Percentiles rank a stretch among this genome's conserved stretches.
These are phyloP conservation scores for Coprinellus aureogranulatus DNA, from an alignment of 768 basidiomycete species.

Conservation along the genomic window DNA sequence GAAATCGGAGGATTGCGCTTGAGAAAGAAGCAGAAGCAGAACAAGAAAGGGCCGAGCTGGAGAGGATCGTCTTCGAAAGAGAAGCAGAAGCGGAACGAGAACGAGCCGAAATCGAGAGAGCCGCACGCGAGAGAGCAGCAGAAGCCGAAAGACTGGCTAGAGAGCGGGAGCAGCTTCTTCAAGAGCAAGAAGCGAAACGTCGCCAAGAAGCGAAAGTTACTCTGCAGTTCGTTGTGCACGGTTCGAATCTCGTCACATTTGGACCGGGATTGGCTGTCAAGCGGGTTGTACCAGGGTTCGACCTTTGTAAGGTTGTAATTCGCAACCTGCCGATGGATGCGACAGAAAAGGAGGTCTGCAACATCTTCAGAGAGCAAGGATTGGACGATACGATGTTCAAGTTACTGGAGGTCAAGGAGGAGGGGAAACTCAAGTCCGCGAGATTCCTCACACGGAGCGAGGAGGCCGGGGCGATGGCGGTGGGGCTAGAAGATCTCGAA, in stretches of 20 bases:
- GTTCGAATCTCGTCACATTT: conserved; percentile 14
- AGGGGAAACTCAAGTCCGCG: conserved; percentile 34
- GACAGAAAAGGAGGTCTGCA: neutral
- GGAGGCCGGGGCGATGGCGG: conserved; percentile 39
- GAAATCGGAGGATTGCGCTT: no score
- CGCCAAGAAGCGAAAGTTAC: conserved; percentile 5
- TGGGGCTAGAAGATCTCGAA: conserved; percentile 46
- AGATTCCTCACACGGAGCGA: conserved; percentile 44
- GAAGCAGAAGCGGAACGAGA: no score
- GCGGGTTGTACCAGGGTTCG: conserved; percentile 14
- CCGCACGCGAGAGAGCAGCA: neutral
- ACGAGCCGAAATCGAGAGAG: neutral
- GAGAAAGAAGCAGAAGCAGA: no score
- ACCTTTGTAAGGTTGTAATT: conserved; percentile 12
- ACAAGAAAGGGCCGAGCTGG: no score
- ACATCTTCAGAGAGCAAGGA: conserved; percentile 5
- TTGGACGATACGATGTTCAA: conserved; percentile 8
- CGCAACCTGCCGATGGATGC: conserved; percentile 9
- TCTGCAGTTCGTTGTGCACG: conserved; percentile 9
- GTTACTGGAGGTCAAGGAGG: conserved; percentile 9
- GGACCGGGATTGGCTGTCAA: conserved; percentile 15
- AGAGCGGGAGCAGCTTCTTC: neutral
- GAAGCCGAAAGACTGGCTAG: neutral
- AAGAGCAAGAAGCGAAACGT: conserved; percentile 1
- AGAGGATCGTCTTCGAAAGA: no score